Evolutionary conservation across 1,284 basidiomycete genomes (phyloP).

Genomic region (Ustilago nuda): DNA sequence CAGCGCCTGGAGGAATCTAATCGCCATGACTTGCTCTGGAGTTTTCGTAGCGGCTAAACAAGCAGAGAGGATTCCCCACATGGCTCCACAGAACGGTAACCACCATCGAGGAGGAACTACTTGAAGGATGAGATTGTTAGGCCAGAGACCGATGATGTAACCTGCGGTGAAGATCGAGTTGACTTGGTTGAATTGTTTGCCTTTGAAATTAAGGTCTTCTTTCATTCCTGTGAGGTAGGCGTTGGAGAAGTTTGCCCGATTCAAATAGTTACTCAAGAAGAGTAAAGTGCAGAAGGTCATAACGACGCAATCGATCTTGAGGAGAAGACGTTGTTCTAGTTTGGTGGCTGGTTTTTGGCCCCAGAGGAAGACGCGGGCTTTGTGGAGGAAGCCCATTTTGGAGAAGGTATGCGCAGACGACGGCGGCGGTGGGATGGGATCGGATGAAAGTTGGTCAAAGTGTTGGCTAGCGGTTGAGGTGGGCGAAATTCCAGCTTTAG

Average conservation of each 20-base stretch:
- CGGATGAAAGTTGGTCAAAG: neutral
- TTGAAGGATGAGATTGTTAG: slow-evolving; percentile 67
- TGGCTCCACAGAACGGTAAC: slow-evolving; percentile 52
- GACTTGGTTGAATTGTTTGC: slow-evolving; percentile 76
- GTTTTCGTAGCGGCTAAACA: slow-evolving; percentile 44
- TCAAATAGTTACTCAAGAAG: slow-evolving; percentile 54
- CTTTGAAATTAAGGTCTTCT: slow-evolving; percentile 79
- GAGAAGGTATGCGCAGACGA: neutral
- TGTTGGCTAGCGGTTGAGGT: neutral
- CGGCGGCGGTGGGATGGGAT: neutral
- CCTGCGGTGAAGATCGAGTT: slow-evolving; percentile 71
- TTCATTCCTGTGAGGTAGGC: slow-evolving; percentile 83
- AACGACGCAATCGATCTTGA: slow-evolving; percentile 56
- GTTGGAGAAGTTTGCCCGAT: slow-evolving; percentile 53
- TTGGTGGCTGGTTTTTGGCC: slow-evolving; percentile 43
- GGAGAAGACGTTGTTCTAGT: slow-evolving; percentile 38
- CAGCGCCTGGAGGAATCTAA: slow-evolving; percentile 80
- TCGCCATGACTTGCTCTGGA: slow-evolving; percentile 75
- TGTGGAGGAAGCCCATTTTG: slow-evolving; percentile 37
- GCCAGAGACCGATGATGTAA: slow-evolving; percentile 60
- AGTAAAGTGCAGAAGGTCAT: slow-evolving; percentile 50
- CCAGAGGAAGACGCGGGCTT: slow-evolving; percentile 45
- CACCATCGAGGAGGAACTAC: slow-evolving; percentile 56
- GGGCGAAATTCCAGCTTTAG: neutral
- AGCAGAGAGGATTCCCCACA: slow-evolving; percentile 59